A percentile compares a stretch with the other conserved stretches of the same genome.
phyloP scores from a whole-genome alignment of 2,329 filamentous ascomycete genomes.

The Drechslera avenae region DNA sequence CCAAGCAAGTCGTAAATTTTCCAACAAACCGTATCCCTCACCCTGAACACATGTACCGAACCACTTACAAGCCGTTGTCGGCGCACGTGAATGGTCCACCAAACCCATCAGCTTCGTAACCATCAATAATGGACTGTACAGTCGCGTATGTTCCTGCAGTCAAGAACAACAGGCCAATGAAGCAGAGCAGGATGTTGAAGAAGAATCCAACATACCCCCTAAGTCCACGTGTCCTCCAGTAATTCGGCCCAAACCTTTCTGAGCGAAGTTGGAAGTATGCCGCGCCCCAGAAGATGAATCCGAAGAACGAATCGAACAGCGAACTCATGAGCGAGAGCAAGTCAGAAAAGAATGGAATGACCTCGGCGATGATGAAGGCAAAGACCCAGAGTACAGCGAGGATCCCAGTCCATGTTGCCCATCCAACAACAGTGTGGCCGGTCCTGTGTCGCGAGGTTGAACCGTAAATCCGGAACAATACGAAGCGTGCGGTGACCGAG shows the following conservation, averaged over 20 bases:
- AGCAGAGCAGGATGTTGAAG: conserved; percentile 74
- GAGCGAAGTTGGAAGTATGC: conserved; percentile 78
- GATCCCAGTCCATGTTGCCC: conserved; percentile 78
- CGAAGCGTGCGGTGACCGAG: conserved; percentile 84
- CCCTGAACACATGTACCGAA: neutral
- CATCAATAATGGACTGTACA: conserved; percentile 74
- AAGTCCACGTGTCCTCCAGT: conserved; percentile 60
- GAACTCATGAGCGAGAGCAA: conserved; percentile 77
- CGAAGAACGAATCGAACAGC: conserved; percentile 90
- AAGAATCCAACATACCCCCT: conserved; percentile 60
- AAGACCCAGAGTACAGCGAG: conserved; percentile 77
- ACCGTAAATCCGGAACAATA: conserved; percentile 86
- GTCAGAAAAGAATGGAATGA: conserved; percentile 91
- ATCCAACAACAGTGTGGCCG: conserved; percentile 80
- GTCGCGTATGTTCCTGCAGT: conserved; percentile 76
- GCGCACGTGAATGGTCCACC: conserved; percentile 76
- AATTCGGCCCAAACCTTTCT: conserved; percentile 63
- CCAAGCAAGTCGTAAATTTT: neutral
- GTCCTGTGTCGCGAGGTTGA: conserved; percentile 76
- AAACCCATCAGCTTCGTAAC: conserved; percentile 68
- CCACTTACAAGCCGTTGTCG: conserved; percentile 64
- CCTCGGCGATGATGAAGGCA: conserved; percentile 90
- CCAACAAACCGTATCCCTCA: neutral
- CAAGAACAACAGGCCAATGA: conserved; percentile 79
- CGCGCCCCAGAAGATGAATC: conserved; percentile 93